Conservation (phyloP, 2,329 filamentous ascomycete species). For the Alternaria sp. region DNA sequence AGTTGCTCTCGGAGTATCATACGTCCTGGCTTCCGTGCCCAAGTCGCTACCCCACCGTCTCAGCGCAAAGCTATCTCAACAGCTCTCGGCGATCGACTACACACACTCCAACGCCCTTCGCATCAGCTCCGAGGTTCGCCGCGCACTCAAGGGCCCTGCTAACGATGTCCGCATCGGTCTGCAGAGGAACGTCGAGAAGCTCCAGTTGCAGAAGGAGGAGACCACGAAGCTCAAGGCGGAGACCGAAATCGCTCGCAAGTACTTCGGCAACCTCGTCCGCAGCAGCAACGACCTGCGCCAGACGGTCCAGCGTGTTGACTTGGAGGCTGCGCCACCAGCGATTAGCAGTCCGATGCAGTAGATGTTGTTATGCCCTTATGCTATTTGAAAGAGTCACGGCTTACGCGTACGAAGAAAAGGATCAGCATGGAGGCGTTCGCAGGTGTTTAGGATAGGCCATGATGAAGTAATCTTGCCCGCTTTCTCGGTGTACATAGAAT, state of each 20-base stretch:
- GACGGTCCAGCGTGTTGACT: slow-evolving; percentile 59
- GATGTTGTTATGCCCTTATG: slow-evolving; percentile 7
- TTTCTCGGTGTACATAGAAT: slow-evolving; percentile 35
- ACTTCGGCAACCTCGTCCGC: slow-evolving; percentile 84
- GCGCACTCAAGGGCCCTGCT: slow-evolving; percentile 85
- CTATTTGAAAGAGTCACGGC: slow-evolving; percentile 6
- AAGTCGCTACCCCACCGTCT: slow-evolving; percentile 86
- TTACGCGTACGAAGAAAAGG: slow-evolving; percentile 16
- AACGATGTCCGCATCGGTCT: slow-evolving; percentile 84
- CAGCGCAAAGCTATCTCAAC: slow-evolving; percentile 80
- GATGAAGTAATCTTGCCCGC: slow-evolving; percentile 20
- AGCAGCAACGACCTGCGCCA: slow-evolving; percentile 59
- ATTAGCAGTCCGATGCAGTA: slow-evolving; percentile 39
- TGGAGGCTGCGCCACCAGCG: slow-evolving; percentile 58
- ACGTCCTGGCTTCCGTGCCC: slow-evolving; percentile 85
- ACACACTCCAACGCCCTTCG: slow-evolving; percentile 86
- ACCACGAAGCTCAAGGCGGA: slow-evolving; percentile 81
- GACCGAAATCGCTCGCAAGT: slow-evolving; percentile 85
- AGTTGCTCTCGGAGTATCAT: slow-evolving; percentile 78
- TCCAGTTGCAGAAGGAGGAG: slow-evolving; percentile 78
- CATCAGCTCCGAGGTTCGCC: slow-evolving; percentile 84
- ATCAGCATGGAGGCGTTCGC: slow-evolving; percentile 23
- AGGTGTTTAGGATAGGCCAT: slow-evolving; percentile 19
- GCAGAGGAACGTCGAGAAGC: slow-evolving; percentile 83
- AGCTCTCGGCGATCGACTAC: slow-evolving; percentile 85